phyloP scores from a whole-genome alignment of 495 filamentous ascomycete species.

The Amorphotheca resinae region DNA sequence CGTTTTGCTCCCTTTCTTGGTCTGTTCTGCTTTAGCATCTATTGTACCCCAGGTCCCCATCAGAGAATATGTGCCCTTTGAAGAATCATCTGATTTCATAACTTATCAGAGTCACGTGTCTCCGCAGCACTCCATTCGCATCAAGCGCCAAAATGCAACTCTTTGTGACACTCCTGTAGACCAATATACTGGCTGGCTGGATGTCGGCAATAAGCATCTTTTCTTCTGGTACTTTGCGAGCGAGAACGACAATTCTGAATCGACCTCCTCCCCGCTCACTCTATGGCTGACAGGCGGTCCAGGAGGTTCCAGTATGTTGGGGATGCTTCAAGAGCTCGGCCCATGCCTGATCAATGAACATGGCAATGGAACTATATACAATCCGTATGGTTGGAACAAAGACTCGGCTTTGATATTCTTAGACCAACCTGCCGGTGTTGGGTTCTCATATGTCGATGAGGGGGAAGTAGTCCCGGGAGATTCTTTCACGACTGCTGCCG shows the following conservation, averaged over 20 bases:
- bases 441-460: constrained; percentile 32
- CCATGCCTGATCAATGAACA: constrained; percentile 32
- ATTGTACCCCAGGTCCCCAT: too few species aligned
- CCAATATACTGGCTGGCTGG: constrained; percentile 14
- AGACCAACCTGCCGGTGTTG: constrained; percentile 33
- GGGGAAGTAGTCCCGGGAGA: constrained; percentile 21
- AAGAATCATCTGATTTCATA: constrained; percentile 2
- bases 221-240: constrained; percentile 24
- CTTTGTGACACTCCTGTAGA: constrained; percentile 11
- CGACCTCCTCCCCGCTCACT: constrained; percentile 29
- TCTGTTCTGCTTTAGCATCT: too few species aligned
- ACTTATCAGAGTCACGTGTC: constrained; percentile 7
- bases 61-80: too few species aligned
- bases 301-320: constrained; percentile 21
- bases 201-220: constrained; percentile 3
- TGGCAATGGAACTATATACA: constrained; percentile 28
- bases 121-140: constrained; percentile 7
- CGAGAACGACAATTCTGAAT: constrained; percentile 24
- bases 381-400: constrained; percentile 35
- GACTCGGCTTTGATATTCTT: constrained; percentile 34
- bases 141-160: constrained; percentile 10
- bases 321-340: constrained; percentile 17
- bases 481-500: constrained; percentile 22
- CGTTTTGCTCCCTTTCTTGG: too few species aligned
- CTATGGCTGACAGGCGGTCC: constrained; percentile 42